phyloP scores from a whole-genome alignment of 371 early-diverging fungal genomes.

The Mucor velutinosus region DNA sequence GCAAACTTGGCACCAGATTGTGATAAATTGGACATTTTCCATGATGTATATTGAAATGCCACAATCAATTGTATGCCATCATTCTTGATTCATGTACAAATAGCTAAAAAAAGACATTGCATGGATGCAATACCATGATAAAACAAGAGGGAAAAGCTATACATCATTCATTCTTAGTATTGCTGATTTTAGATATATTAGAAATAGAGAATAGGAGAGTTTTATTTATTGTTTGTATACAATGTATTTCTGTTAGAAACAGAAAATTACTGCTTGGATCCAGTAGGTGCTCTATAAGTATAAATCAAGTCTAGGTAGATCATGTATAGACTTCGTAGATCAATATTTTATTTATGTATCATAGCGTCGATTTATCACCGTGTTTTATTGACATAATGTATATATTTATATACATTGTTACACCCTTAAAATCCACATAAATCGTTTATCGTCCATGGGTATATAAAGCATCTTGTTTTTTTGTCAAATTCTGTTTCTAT shows the following conservation, averaged over 20 bases:
- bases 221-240: neutral
- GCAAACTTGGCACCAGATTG: neutral
- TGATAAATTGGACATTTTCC: neutral
- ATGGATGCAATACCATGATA: neutral
- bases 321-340: conserved; percentile 1
- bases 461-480: neutral
- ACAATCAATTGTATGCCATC: neutral
- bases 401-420: neutral
- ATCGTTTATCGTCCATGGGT: neutral
- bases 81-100: neutral
- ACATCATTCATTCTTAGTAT: conserved; percentile 10
- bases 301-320: conserved; percentile 8
- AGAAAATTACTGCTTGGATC: conserved; percentile 11
- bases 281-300: neutral
- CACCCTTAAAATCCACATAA: neutral
- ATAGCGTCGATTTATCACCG: neutral
- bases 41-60: neutral
- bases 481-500: neutral
- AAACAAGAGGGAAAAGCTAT: neutral
- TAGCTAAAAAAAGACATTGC: neutral
- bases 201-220: conserved; percentile 3
- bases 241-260: neutral
- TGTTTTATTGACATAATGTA: conserved; percentile 1
- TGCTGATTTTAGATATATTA: conserved; percentile 12
- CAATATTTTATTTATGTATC: conserved; percentile 6